A percentile compares a stretch with the other conserved stretches of the same genome.
These are phyloP conservation scores for Clohesyomyces aquaticus DNA, from an alignment of 495 filamentous ascomycete species.

Conservation along the genomic window DNA sequence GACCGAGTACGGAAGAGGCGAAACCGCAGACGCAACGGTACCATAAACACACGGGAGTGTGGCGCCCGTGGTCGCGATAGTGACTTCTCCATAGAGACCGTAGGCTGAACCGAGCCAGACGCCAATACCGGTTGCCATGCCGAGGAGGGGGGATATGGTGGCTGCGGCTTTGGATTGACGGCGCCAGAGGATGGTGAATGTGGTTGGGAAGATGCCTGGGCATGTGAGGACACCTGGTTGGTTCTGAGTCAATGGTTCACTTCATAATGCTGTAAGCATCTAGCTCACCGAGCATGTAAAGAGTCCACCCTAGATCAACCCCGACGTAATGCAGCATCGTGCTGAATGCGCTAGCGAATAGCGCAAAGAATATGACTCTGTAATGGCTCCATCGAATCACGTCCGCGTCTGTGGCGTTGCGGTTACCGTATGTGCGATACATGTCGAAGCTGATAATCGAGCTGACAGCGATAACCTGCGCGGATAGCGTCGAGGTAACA, in stretches of 20 bases:
- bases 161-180: conserved; percentile 52
- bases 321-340: conserved; percentile 41
- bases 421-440: conserved; percentile 54
- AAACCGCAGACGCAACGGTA: conserved; percentile 44
- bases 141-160: conserved; percentile 52
- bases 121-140: conserved; percentile 50
- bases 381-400: conserved; percentile 50
- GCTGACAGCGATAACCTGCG: conserved; percentile 52
- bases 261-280: too few relatives aligned
- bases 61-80: conserved; percentile 53
- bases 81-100: conserved; percentile 51
- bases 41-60: conserved; percentile 54
- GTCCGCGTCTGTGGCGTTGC: conserved; percentile 47
- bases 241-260: too few relatives aligned
- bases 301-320: conserved; percentile 31
- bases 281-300: conserved; percentile 51
- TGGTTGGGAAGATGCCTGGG: conserved; percentile 55
- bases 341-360: conserved; percentile 42
- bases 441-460: conserved; percentile 51
- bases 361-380: conserved; percentile 53
- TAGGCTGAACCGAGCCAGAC: conserved; percentile 55
- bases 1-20: conserved; percentile 33
- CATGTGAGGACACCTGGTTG: conserved; percentile 52
- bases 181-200: conserved; percentile 56
- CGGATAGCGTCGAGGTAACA: conserved; percentile 51